phyloP scores from a whole-genome alignment of 2,329 filamentous ascomycete genomes.

The Phoma sp. region DNA sequence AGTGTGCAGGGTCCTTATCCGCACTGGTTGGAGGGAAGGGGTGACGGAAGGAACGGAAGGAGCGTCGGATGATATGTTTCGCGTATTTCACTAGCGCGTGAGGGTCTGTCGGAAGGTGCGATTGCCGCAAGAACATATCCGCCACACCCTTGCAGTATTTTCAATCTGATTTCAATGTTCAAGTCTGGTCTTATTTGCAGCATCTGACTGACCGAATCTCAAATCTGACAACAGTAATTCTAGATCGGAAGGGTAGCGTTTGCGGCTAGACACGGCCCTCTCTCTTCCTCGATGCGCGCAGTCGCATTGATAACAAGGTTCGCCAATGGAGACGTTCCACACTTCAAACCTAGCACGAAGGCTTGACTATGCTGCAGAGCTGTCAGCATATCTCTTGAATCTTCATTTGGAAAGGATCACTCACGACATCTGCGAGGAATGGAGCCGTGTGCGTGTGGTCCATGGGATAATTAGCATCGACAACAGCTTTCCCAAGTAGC shows the following conservation, averaged over 20 bases:
- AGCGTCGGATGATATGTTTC: conserved; percentile 4
- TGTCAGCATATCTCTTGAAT: not conserved
- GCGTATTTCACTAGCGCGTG: not conserved
- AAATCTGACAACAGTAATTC: not conserved
- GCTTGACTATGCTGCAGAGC: conserved; percentile 22
- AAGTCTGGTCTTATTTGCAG: too few relatives aligned
- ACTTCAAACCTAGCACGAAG: conserved; percentile 30
- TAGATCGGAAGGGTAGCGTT: conserved; percentile 26
- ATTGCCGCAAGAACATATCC: not conserved
- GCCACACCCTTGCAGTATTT: not conserved
- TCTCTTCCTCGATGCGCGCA: conserved; percentile 23
- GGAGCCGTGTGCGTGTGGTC: conserved; percentile 35
- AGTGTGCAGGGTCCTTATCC: conserved; percentile 5
- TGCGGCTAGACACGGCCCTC: conserved; percentile 25
- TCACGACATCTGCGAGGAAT: conserved; percentile 26
- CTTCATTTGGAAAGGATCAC: not conserved
- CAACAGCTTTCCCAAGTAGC: conserved; percentile 21
- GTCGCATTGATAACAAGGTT: conserved; percentile 29
- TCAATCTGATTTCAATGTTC: not conserved
- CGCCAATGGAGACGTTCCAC: conserved; percentile 27
- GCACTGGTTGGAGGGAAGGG: not conserved
- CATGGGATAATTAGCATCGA: conserved; percentile 30
- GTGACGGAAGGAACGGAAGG: conserved; percentile 13
- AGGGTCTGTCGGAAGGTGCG: conserved; percentile 5
- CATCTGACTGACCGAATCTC: too few relatives aligned